Base-by-base conservation (phyloP, 208 protist species). In the Wallacemonas sp. region DNA sequence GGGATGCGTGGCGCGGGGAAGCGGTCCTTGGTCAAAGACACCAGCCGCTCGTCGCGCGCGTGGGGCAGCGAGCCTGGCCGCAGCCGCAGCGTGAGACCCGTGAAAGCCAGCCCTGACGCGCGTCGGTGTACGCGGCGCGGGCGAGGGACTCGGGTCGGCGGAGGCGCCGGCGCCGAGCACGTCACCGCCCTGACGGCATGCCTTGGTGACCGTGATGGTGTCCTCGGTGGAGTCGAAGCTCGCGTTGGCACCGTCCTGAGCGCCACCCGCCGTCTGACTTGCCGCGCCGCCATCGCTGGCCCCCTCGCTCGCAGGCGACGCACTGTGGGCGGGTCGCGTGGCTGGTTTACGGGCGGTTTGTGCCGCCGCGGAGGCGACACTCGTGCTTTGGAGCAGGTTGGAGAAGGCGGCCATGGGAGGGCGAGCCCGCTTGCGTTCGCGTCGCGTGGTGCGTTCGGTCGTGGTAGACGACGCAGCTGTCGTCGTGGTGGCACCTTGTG, bases 141-240 rank as follows among this genome's bases (percentile, higher is more conserved):
- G 52, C 27, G 52, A 58, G 8, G 52, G 52, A 14, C 30, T 58
- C 21, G 48, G 48, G 21, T 33, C n/a, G 19, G 48, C 24, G 12
- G 48, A 16, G 30, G 32, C 52, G 38, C 4, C 52, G 12, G 30
- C 26, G 38, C n/a, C 30, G 32, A 4, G 52, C n/a, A 9, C 52
- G 14, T 5, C n/a, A 17, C 30, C 52, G 32, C 52, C 30, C 52
- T 5, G 6, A 3, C 6, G 47, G 17, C 47, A 30, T 8, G 47
- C 24, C 52, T 58, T 58, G 17, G 52, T 58, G 14, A 41, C 52
- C 8, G 52, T 58, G 52, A 58, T 58, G 16, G 19, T 24, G 30
- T 58, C 52, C 29, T 58, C 52, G 26, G 52, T 39, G 12, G 52
- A 58, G 30, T 58, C 29, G 52, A 58, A 58, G 52, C 52, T 58